Percentiles rank a stretch among this genome's conserved stretches.
Evolutionary conservation across 1,139 yeast species (phyloP).

Genomic region (Candida sp.): DNA sequence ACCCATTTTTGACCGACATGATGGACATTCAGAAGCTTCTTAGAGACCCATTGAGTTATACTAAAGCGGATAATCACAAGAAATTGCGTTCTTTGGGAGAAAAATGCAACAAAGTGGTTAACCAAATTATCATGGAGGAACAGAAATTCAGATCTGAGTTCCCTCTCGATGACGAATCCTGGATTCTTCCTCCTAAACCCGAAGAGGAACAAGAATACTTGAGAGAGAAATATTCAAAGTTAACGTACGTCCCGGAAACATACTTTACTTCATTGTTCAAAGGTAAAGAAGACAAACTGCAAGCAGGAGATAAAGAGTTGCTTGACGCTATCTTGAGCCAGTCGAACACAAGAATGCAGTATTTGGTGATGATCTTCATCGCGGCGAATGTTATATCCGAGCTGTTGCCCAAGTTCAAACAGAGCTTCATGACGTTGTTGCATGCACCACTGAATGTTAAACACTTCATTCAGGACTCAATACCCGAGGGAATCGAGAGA

Average conservation of each 20-base stretch:
- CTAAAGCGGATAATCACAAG: slow-evolving; percentile 26
- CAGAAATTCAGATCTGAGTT: slow-evolving; percentile 17
- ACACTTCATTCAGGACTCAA: slow-evolving; percentile 40
- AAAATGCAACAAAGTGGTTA: slow-evolving; percentile 28
- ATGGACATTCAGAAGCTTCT: slow-evolving; percentile 34
- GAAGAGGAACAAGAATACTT: slow-evolving; percentile 22
- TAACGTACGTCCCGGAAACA: slow-evolving; percentile 38
- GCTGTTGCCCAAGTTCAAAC: slow-evolving; percentile 25
- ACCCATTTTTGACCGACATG: slow-evolving; percentile 37
- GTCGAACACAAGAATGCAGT: slow-evolving; percentile 31
- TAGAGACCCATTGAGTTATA: slow-evolving; percentile 39
- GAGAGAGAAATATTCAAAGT: slow-evolving; percentile 23
- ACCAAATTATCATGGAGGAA: slow-evolving; percentile 37
- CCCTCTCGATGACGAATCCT: slow-evolving; percentile 21
- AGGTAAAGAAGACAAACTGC: slow-evolving; percentile 18
- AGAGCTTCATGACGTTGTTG: slow-evolving; percentile 24
- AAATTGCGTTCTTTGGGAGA: slow-evolving; percentile 26
- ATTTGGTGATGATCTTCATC: slow-evolving; percentile 37
- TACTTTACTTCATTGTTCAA: slow-evolving; percentile 39
- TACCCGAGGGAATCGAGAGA: slow-evolving; percentile 28
- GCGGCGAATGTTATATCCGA: slow-evolving; percentile 35
- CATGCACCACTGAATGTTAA: slow-evolving; percentile 34
- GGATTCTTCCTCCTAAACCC: slow-evolving; percentile 18
- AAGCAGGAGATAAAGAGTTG: slow-evolving; percentile 28
- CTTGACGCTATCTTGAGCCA: slow-evolving; percentile 29